Percentiles rank a stretch among this genome's conserved stretches.
Conservation (phyloP, 2,329 filamentous ascomycete species). For the Phaeoacremonium minimum region DNA sequence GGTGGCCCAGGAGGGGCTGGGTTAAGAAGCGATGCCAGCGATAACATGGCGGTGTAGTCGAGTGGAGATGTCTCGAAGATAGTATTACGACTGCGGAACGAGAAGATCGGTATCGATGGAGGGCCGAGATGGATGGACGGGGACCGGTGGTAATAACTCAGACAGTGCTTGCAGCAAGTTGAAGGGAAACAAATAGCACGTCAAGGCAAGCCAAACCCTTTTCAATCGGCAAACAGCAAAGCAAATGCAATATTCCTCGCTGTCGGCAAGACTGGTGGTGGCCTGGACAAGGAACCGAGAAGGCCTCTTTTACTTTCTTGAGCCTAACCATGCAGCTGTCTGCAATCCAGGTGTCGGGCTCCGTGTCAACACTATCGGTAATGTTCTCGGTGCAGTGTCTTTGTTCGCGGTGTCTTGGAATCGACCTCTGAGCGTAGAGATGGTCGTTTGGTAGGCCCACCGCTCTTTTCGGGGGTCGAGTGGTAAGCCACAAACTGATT, state of each 20-base stretch:
- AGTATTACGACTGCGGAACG: conserved; percentile 17
- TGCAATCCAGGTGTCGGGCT: conserved; percentile 30
- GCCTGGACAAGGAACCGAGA: conserved; percentile 30
- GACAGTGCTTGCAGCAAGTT: conserved; percentile 24
- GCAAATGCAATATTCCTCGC: conserved; percentile 25
- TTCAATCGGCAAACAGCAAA: conserved; percentile 33
- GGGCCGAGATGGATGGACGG: conserved; percentile 4
- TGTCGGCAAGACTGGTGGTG: conserved; percentile 10
- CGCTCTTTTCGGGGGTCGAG: conserved; percentile 41
- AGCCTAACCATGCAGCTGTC: conserved; percentile 30
- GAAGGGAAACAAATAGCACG: conserved; percentile 15
- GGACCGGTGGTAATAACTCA: conserved; percentile 19
- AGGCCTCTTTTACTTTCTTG: conserved; percentile 30
- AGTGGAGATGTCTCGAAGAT: conserved; percentile 35
- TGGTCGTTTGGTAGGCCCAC: conserved; percentile 43
- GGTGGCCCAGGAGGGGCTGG: conserved; percentile 43
- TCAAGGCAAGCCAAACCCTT: conserved; percentile 27
- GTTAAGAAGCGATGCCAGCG: conserved; percentile 63
- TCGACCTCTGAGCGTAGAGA: conserved; percentile 36
- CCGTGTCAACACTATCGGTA: conserved; percentile 15
- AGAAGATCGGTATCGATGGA: conserved; percentile 13
- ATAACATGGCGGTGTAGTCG: conserved; percentile 49
- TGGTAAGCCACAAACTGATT: conserved; percentile 35
- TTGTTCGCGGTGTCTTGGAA: conserved; percentile 46
- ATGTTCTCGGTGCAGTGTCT: conserved; percentile 40